phyloP scores from a whole-genome alignment of 495 filamentous ascomycete genomes.

The Lasiosphaeria hispida region DNA sequence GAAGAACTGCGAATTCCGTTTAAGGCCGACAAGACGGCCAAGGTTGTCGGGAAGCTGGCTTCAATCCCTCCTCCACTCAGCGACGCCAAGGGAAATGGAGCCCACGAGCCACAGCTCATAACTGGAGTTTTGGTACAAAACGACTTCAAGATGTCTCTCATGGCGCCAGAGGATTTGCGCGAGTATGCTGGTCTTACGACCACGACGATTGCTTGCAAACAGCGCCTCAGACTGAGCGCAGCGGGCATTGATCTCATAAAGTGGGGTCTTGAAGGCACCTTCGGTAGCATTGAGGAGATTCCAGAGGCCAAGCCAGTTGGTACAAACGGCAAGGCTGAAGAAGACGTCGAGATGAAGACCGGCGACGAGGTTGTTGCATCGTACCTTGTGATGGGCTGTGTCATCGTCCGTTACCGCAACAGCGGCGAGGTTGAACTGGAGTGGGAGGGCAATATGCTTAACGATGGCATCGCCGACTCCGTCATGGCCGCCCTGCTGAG shows the following conservation, averaged over 20 bases:
- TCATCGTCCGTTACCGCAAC: constrained; percentile 66
- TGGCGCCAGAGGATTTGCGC: constrained; percentile 92
- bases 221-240: constrained; percentile 77
- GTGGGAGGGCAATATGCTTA: constrained; percentile 97
- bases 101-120: constrained; percentile 55
- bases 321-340: constrained; percentile 44
- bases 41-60: constrained; percentile 92
- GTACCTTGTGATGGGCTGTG: constrained; percentile 88
- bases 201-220: constrained; percentile 87
- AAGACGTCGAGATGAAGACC: constrained; percentile 60
- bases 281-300: constrained; percentile 77
- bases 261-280: constrained; percentile 93
- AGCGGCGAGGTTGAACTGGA: constrained; percentile 83
- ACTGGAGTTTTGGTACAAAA: constrained; percentile 92
- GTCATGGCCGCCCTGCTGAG: constrained; percentile 87
- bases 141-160: constrained; percentile 91
- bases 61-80: constrained; percentile 64
- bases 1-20: constrained; percentile 95
- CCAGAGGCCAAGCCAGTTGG: constrained; percentile 35
- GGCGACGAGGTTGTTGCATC: constrained; percentile 45
- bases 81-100: constrained; percentile 15
- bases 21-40: constrained; percentile 91
- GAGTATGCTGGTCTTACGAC: constrained; percentile 96
- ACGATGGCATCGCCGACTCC: constrained; percentile 94
- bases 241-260: constrained; percentile 87